Base-by-base conservation (phyloP, 176 grass and related monocot species). In the Musa itinerans region DNA sequence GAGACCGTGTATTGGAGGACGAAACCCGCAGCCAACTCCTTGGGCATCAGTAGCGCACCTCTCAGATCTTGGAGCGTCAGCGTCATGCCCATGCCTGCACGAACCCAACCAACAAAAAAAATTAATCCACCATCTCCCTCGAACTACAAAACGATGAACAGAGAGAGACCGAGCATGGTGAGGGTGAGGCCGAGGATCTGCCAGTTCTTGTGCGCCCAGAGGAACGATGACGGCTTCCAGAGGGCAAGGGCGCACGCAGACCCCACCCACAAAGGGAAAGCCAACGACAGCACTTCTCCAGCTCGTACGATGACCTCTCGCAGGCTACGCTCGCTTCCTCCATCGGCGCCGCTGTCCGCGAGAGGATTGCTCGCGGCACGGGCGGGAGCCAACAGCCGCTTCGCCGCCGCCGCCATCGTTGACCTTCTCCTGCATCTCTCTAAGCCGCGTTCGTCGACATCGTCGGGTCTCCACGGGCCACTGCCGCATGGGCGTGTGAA, bases 51-150 rank as follows among this genome's bases (percentile, higher is more conserved):
- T 11, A 96, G 34, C 21, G 87, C 85, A 1, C 69, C 79, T 81
- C 59, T 85, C 26, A 96, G 89, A 78, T 96, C 89, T 21, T 86
- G 81, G 10, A 96, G 77, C 10, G 89, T 96, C 72, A 96, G 67
- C 7, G 93, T 96, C 93, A 96, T 96, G 16, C 93, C 93, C 93
- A 96, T 96, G 75, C 92, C 89, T 96, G 71, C 12, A 78, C 51
- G 63, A 22, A 54, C 63, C 51, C 10, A 58, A 43, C 34, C 61
- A 61, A 16, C 73, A 69, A 54, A 20, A 11, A 79, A 61, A 29
- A 81, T 12, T 59, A 65, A 59, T 48, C 54, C 6, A 12, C 48
- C 2, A 63, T 17, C n/a, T 19, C 10, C 21, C 21, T 64, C 58
- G 16, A 52, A 53, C 13, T 7, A 78, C 1, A 52, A 70, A 19